Base-by-base conservation (phyloP, 257 asterid species). In the Osmanthus fragrans region DNA sequence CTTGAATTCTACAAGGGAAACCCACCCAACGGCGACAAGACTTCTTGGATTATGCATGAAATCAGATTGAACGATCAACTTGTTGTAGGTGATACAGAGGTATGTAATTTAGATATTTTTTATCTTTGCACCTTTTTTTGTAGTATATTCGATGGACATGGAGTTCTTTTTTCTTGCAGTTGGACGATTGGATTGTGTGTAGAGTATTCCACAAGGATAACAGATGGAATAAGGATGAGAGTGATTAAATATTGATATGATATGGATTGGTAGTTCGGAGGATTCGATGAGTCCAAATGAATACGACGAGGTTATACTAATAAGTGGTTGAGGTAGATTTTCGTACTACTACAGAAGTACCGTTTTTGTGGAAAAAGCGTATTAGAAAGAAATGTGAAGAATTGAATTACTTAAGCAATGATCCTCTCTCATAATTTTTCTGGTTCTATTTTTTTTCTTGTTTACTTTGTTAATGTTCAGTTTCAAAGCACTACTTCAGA, bases 281-380 rank as follows among this genome's bases (percentile, higher is more conserved):
- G 70, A 93, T 86, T 23, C 87, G 91, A 74, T 90, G 97, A 64
- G 87, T 83, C 40, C 8, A 6, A 36, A 36, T 36, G 39, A 6
- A 5, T 36, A 5, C 9, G 1, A 36, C 40, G 40, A 36, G 10
- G 7, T 36, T 36, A 7, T 36, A 36, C 0, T 36, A 36, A 7
- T 1, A 7, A 6, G 40, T 6, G 40, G 10, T 86, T 93, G 29
- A 87, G 87, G 25, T 4, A 88, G 85, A 82, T 80, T 85, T 71
- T 85, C 45, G 6, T 86, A 88, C 86, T 88, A 82, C 58, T 21
- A 74, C 66, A 18, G 75, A 4, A 93, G 87, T 82, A 85, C 32
- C 3, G 32, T 30, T 2, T 30, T 30, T 30, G 32, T 30, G 32
- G 34, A 32, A 32, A 32, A 32, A 4, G 2, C 4, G 34, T 3